Evolutionary conservation across 176 grass and related monocot species (phyloP).

Genomic region (Chloris gayana): DNA sequence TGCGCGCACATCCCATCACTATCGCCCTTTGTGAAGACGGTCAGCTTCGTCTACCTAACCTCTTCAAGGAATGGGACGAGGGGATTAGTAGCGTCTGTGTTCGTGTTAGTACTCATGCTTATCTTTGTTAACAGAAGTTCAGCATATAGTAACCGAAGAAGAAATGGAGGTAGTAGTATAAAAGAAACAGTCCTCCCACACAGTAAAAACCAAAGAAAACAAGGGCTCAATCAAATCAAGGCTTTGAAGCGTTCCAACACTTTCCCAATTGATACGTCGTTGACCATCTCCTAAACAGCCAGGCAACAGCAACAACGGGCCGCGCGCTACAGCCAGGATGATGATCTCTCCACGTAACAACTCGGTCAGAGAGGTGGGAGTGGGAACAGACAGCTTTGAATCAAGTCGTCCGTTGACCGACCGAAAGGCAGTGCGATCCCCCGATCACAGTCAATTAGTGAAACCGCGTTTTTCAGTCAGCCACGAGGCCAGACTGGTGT

Average conservation of each 20-base stretch:
- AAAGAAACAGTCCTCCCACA: too few relatives aligned
- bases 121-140: too few relatives aligned
- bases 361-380: not conserved
- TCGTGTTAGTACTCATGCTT: too few relatives aligned
- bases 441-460: not conserved
- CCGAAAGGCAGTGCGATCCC: not conserved
- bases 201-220: too few relatives aligned
- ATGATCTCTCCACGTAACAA: not conserved
- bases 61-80: not conserved
- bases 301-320: too few relatives aligned
- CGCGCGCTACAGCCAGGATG: too few relatives aligned
- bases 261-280: not conserved
- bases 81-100: not conserved
- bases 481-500: not conserved
- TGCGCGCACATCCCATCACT: not conserved
- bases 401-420: not conserved
- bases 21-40: not conserved
- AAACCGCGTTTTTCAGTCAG: not conserved
- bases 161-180: too few relatives aligned
- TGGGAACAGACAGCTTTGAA: not conserved
- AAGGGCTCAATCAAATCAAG: too few relatives aligned
- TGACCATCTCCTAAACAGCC: not conserved
- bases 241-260: not conserved
- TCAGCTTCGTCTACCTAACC: conserved; percentile 25
- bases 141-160: too few relatives aligned